Conservation (phyloP, 129 eudicot genomes). For the Erigeron canadensis region DNA sequence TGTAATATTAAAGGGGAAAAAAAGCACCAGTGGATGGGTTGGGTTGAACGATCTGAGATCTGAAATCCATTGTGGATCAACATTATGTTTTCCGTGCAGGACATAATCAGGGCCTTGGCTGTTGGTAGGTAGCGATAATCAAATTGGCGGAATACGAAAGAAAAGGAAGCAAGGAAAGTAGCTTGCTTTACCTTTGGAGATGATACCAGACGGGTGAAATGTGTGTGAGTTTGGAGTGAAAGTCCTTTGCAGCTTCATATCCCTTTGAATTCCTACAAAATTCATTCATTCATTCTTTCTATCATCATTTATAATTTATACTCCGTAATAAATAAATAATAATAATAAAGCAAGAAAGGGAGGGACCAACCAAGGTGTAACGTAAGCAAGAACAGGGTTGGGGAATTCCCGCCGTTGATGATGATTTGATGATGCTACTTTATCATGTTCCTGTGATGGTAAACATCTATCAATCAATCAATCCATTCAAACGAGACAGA, state of each 20-base stretch:
- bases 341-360: background rate
- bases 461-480: background rate
- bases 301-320: background rate
- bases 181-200: conserved; percentile 88
- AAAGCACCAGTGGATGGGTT: too few relatives aligned
- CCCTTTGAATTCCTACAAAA: conserved; percentile 87
- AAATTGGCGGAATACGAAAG: too few relatives aligned
- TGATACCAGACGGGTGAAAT: conserved; percentile 98
- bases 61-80: conserved; percentile 80
- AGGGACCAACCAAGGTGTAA: conserved; percentile 82
- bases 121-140: too few relatives aligned
- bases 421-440: conserved; percentile 51
- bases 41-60: conserved; percentile 50
- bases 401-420: conserved; percentile 40
- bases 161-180: too few relatives aligned
- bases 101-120: conserved; percentile 64
- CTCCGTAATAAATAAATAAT: background rate
- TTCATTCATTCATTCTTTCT: background rate
- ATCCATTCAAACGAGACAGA: background rate
- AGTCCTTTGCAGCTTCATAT: conserved; percentile 75
- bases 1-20: background rate
- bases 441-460: conserved; percentile 72
- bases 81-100: conserved; percentile 93
- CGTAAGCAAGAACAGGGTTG: conserved; percentile 78
- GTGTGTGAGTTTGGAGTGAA: conserved; percentile 76